Evolutionary conservation across 192 early-diverging fungal genomes (phyloP).

Genomic region (Coemansia sp.): DNA sequence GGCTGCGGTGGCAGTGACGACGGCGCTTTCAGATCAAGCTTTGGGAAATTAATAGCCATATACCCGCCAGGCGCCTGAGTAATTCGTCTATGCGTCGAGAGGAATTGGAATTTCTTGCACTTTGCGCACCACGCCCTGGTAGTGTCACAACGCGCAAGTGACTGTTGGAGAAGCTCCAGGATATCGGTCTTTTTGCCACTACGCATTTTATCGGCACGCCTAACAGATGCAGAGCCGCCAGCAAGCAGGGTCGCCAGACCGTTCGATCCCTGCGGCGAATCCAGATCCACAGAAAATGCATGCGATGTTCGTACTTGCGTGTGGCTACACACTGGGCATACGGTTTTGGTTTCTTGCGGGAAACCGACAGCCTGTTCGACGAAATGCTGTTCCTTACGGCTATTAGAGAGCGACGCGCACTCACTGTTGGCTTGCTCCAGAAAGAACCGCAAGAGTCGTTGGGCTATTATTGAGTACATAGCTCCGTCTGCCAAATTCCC

Average conservation of each 20-base stretch:
- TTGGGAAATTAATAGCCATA: conserved; percentile 77
- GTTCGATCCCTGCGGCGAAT: conserved; percentile 60
- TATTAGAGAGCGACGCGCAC: conserved; percentile 29
- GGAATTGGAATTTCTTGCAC: conserved; percentile 84
- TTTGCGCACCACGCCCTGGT: conserved; percentile 77
- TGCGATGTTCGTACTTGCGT: conserved; percentile 62
- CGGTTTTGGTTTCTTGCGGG: conserved; percentile 22
- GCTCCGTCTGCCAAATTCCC: conserved; percentile 62
- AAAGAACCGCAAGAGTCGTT: conserved; percentile 87
- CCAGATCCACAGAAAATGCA: conserved; percentile 84
- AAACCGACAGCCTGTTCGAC: conserved; percentile 41
- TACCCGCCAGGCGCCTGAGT: conserved; percentile 65
- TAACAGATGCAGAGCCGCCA: conserved; percentile 42
- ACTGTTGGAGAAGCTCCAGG: conserved; percentile 18
- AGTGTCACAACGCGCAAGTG: conserved; percentile 24
- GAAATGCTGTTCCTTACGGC: conserved; percentile 8
- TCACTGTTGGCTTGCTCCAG: conserved; percentile 87
- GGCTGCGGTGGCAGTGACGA: too few species aligned
- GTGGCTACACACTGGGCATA: conserved; percentile 69
- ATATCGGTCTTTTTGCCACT: conserved; percentile 19
- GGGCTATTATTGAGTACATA: conserved; percentile 75
- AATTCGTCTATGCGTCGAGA: conserved; percentile 68
- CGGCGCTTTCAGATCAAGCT: conserved; percentile 13
- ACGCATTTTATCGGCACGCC: conserved; percentile 32
- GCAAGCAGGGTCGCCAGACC: conserved; percentile 43